Evolutionary conservation across 2,329 filamentous ascomycete species (phyloP).

Genomic region (Trichoderma breve): DNA sequence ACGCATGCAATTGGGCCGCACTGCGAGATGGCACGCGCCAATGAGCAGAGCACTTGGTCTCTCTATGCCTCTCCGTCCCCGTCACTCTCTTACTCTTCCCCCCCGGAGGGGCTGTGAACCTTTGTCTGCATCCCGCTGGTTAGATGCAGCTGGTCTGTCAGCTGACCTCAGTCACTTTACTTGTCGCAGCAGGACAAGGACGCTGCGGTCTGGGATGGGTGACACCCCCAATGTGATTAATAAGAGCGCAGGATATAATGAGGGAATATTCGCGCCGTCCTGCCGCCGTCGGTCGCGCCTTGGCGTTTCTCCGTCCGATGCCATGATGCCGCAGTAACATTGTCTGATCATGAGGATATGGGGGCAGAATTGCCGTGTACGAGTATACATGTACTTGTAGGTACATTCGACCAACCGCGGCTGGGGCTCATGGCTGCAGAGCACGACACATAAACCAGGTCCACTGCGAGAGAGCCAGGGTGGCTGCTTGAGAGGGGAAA

Average conservation of each 20-base stretch:
- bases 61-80: not conserved
- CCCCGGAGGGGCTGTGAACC: not conserved
- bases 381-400: not conserved
- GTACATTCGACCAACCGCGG: not conserved
- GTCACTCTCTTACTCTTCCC: not conserved
- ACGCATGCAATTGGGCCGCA: conserved; percentile 7
- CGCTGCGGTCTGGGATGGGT: not conserved
- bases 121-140: not conserved
- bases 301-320: not conserved
- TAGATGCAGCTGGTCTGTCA: conserved; percentile 12
- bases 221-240: conserved; percentile 4
- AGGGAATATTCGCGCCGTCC: conserved; percentile 5
- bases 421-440: not conserved
- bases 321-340: not conserved
- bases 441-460: not conserved
- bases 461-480: not conserved
- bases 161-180: conserved; percentile 17
- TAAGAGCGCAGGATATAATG: not conserved
- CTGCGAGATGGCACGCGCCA: not conserved
- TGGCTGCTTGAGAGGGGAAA: not conserved
- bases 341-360: conserved; percentile 1
- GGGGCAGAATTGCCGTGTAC: not conserved
- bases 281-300: not conserved
- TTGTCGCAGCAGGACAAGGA: not conserved
- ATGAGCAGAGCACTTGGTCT: not conserved